Evolutionary conservation across 352 stramenopile species (phyloP), one percentile per base, ranked within the genome.

Genomic region (Paralagenidium karlingii): DNA sequence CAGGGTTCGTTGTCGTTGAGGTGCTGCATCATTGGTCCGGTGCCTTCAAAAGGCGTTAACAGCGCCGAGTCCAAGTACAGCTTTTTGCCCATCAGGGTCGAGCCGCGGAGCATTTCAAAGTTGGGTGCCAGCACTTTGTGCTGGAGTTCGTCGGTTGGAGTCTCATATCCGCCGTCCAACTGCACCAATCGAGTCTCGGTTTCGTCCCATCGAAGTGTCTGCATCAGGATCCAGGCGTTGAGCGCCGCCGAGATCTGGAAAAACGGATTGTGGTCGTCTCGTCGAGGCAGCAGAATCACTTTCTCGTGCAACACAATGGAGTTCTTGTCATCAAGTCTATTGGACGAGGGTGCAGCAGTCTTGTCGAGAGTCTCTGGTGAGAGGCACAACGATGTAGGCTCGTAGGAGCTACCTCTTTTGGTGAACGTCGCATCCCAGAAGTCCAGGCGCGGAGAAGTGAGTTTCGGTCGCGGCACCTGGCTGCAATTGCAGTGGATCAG

Each of bases 11-110:
- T 38, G 30, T 84, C 51, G 39, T 87, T 51, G 25, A 87, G 40
- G 33, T 87, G 74, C 45, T 81, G 58, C 61, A 84, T 82, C 53
- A 84, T 67, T 0, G 68, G 66, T 0, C 74, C 70, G 0, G 47
- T 62, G 4, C 49, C 34, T n/a, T 87, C 74, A 21, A 54, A 82
- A n/a, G 69, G 65, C 6, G 63, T 51, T 6, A 84, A 27, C 25
- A 81, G 3, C 2, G 74, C 74, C 11, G 27, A 18, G 9, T 64
- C 38, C n/a, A 70, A 63, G 18, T 48, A 48, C 2, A 71, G 30
- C 2, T 50, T 40, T 16, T 59, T 63, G 16, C 61, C 50, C 18
- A 53, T 43, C 0, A 73, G 42, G 7, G 75, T 56, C 31, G 56
- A 49, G 4, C 61, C 64, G 2, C 60, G 46, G 28, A 73, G 45